Percentiles rank a stretch among this genome's conserved stretches.
Conservation (phyloP, 2,329 filamentous ascomycete species). For the Aspergillus sp. region DNA sequence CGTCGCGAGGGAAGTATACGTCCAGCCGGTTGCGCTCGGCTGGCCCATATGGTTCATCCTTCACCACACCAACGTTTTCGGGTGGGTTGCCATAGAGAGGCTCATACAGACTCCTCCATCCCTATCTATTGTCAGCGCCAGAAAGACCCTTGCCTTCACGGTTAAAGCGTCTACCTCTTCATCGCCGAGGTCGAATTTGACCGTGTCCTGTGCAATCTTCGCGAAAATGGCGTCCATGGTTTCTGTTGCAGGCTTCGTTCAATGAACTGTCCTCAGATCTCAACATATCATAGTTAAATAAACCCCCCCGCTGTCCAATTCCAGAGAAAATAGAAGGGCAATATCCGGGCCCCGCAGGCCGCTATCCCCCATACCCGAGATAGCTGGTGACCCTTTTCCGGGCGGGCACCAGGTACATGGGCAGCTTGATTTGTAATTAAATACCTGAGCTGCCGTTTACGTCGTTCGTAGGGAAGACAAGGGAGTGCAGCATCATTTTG, state of each 20-base stretch:
- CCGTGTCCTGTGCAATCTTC: conserved; percentile 3
- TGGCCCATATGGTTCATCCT: conserved; percentile 2
- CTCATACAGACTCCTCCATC: background rate
- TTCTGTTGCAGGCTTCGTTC: background rate
- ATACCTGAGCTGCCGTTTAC: too few species aligned
- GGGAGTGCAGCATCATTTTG: too few species aligned
- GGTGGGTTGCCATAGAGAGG: background rate
- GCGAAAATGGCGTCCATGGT: conserved; percentile 2
- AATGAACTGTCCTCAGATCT: too few species aligned
- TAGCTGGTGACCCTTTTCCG: background rate
- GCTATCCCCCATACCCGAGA: background rate
- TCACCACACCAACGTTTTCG: background rate
- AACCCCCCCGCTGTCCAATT: too few species aligned
- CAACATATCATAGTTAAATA: too few species aligned
- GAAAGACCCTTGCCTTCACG: background rate
- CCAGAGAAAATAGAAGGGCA: background rate
- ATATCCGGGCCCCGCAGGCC: background rate
- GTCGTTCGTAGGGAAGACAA: too few species aligned
- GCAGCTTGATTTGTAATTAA: background rate
- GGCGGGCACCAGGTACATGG: background rate
- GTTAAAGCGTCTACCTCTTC: background rate
- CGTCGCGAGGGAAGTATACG: background rate
- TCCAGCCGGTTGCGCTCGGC: conserved; percentile 5
- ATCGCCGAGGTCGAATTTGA: conserved; percentile 4
- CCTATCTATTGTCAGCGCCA: background rate